phyloP scores from a whole-genome alignment of 176 grass and related monocot genomes.

The Tillandsia leiboldiana region DNA sequence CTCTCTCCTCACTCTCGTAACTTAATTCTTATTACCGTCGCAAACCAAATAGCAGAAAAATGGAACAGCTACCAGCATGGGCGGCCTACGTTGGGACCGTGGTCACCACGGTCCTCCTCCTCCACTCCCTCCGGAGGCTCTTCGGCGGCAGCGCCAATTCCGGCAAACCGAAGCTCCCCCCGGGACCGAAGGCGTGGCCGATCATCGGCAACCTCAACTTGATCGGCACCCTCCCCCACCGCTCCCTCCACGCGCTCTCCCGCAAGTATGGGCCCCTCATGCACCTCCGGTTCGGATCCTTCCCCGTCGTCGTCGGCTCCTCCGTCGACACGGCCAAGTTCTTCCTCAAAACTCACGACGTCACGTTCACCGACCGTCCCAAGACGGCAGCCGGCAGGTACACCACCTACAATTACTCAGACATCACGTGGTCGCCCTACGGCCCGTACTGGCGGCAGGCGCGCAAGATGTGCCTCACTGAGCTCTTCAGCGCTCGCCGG shows the following conservation, averaged over 20 bases:
- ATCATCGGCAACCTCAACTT: constrained; percentile 47
- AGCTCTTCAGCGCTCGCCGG: constrained; percentile 47
- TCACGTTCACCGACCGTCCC: neutral
- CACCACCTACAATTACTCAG: too few relatives aligned
- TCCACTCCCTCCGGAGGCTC: neutral
- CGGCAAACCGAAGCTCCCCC: constrained; percentile 31
- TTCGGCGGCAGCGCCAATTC: neutral
- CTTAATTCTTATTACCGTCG: neutral
- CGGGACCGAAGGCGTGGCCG: constrained; percentile 51
- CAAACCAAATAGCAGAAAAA: neutral
- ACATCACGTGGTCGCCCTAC: constrained; percentile 35
- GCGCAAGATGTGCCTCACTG: constrained; percentile 42
- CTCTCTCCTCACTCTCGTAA: too few relatives aligned
- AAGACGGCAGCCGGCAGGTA: too few relatives aligned
- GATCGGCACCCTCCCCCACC: constrained; percentile 32
- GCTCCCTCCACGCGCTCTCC: constrained; percentile 32
- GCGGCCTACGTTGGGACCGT: constrained; percentile 6
- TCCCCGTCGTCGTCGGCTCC: constrained; percentile 41
- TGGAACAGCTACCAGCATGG: constrained; percentile 13
- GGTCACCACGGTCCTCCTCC: constrained; percentile 6
- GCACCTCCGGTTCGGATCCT: constrained; percentile 52
- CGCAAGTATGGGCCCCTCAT: constrained; percentile 48
- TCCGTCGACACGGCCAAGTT: constrained; percentile 38
- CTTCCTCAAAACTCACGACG: constrained; percentile 61
- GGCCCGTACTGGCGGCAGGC: constrained; percentile 51